Evolutionary conservation across 352 stramenopile species (phyloP), one percentile per base, ranked within the genome.

Genomic region (Phytopythium mirpurense): DNA sequence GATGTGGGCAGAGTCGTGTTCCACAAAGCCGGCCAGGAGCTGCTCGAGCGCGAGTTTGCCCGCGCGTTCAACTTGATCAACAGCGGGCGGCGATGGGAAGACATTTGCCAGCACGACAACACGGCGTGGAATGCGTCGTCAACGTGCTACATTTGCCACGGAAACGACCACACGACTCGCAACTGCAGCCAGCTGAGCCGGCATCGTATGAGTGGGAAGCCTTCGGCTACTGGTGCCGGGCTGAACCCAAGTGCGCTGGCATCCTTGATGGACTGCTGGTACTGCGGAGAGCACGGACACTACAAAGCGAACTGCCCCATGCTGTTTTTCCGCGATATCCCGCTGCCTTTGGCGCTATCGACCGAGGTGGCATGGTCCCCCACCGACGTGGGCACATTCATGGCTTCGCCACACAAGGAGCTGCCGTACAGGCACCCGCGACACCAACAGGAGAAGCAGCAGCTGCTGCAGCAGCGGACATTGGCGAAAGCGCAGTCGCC

Each of bases 1-100:
- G 85, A 95, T 37, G 67, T 95, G 4, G 83, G 70, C 0, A 74
- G 85, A 35, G 83, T 90, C 38, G 80, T 93, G 53, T 91, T 95
- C 52, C 76, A 81, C 54, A 64, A 62, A 29, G 77, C 81, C 32
- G 81, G 77, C 1, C 82, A 92, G 55, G 67, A 86, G 5, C 58
- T 90, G 0, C 59, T 92, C 36, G 65, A 42, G 24, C 59, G 51
- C 11, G 81, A 92, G 60, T 90, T 92, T 53, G 57, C 62, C 18
- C 72, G 78, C 24, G 78, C 81, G n/a, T 78, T 63, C 32, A 63
- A 83, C 10, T 59, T 90, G 62, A 47, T 86, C 3, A 63, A 63
- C 21, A 45, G 27, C 19, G 77, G 74, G 0, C 56, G 74, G 46
- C 72, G 78, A 7, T 64, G 89, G 27, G 67, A 75, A 14, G 62